Conservation (phyloP, 148 eudicot species). For the Spergularia bocconei region DNA sequence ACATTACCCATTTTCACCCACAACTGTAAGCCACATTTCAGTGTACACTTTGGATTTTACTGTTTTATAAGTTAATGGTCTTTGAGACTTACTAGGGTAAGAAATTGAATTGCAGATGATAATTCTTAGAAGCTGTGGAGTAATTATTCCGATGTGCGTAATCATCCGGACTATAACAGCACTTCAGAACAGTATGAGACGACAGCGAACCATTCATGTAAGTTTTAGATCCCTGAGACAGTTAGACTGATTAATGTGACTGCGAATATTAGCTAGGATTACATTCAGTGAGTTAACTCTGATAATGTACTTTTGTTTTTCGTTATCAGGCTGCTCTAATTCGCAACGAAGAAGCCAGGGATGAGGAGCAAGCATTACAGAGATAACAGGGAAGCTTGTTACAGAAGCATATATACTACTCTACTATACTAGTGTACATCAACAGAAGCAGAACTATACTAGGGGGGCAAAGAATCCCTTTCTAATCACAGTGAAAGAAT, state of each 20-base stretch:
- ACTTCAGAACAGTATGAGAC: slow-evolving; percentile 47
- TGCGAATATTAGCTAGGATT: too few relatives aligned
- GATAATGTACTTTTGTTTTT: neutral
- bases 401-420: neutral
- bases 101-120: slow-evolving; percentile 44
- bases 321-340: slow-evolving; percentile 18
- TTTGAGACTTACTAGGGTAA: neutral
- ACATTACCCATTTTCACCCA: slow-evolving; percentile 63
- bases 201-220: slow-evolving; percentile 37
- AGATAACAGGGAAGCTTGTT: neutral
- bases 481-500: neutral
- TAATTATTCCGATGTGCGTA: slow-evolving; percentile 73
- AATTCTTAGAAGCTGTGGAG: slow-evolving; percentile 53
- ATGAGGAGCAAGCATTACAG: slow-evolving; percentile 17
- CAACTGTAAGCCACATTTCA: slow-evolving; percentile 47
- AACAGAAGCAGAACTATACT: neutral
- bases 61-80: neutral
- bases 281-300: slow-evolving; percentile 8
- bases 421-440: slow-evolving; percentile 13
- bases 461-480: neutral
- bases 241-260: neutral
- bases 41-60: neutral
- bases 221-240: neutral
- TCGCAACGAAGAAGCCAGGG: slow-evolving; percentile 2
- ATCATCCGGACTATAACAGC: slow-evolving; percentile 46